Evolutionary conservation across 495 filamentous ascomycete genomes (phyloP), one percentile per base, ranked within the genome.

Genomic region (Filosporella fistucella): DNA sequence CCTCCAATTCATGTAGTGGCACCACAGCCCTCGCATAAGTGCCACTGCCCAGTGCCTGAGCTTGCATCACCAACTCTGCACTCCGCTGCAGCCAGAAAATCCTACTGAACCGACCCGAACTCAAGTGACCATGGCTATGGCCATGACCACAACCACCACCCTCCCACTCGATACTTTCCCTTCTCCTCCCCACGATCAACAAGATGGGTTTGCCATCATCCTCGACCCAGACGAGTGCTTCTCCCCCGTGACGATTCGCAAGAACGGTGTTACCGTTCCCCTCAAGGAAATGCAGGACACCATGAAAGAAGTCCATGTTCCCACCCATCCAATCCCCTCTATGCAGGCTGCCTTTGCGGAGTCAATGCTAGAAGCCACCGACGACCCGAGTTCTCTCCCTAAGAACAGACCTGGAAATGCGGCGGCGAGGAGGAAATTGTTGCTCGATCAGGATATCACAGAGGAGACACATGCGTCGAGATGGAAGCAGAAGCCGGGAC

Each of bases 311-410:
- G 45, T 60, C 33, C 54, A 69, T 17, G 70, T 72, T 11, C 85
- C 86, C 8, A 61, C 70, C 14, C 89, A 95, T 65, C 93, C 93
- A 2, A 85, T 98, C 45, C 65, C 81, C 13, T 78, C 80, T 41
- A 86, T 98, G 75, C 93, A 96, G 59, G 86, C 80, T 39, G 88
- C 93, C 38, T 96, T 97, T 59, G 86, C 91, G 59, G 93, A 98
- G 65, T 96, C 90, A 2, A 84, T 98, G 43, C 52, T 77, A 21
- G 90, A 95, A 57, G 81, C 85, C 16, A 60, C 69, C 18, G 66
- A 65, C 13, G 67, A 60, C 21, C 50, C 65, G 4, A 52, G 61
- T 18, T 70, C 73, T 39, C 49, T 57, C 42, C 75, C 76, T 48
- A 70, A 77, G 32, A 65, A 81, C 4, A 70, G 73, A 21, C 72